Evolutionary conservation across 2,329 filamentous ascomycete species (phyloP), one percentile per base, ranked within the genome.

Genomic region (Neofusicoccum sp.): DNA sequence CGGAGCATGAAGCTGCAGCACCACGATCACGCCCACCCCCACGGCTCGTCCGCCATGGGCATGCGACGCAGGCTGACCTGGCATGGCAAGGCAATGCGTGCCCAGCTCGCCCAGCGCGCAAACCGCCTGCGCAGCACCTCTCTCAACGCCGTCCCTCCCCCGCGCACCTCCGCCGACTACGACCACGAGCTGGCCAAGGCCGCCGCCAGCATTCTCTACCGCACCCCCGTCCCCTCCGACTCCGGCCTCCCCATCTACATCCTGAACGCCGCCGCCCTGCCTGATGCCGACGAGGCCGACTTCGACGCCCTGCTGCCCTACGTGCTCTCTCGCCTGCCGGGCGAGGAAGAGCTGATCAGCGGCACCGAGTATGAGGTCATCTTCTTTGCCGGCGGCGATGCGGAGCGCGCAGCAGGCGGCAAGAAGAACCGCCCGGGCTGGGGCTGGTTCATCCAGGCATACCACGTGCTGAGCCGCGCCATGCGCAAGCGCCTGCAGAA

Each of bases 401-500:
- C 76, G 48, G 79, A 57, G 40, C 33, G 59, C 14, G 40, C 59
- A 12, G 45, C 60, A 7, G 60, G 53, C 14, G 44, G 24, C 20
- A 82, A 78, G 70, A 82, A 80, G 69, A 75, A 74, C 54, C 67
- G 77, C 45, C 82, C 82, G 1, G 79, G 79, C 28, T 82, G 80
- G 76, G 80, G 80, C 40, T 85, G 82, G 82, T 83, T 82, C 64
- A 70, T 84, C 54, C 82, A 84, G 65, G 82, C 82, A 14, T 85
- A 85, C 69, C 80, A 84, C 66, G 75, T 84, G 63, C 75, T 84
- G 56, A 79, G 79, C 34, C 71, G 82, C 62, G 82, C 81, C 4
- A 80, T 81, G 68, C 76, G 82, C 62, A 85, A 84, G 74, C 75
- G 80, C 61, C 74, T 85, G 61, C 79, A 82, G 67, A 80, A 77